A percentile compares a stretch with the other conserved stretches of the same genome.
These are phyloP conservation scores for Aaosphaeria arxii DNA, from an alignment of 2,329 filamentous ascomycete genomes.

Conservation along the genomic window DNA sequence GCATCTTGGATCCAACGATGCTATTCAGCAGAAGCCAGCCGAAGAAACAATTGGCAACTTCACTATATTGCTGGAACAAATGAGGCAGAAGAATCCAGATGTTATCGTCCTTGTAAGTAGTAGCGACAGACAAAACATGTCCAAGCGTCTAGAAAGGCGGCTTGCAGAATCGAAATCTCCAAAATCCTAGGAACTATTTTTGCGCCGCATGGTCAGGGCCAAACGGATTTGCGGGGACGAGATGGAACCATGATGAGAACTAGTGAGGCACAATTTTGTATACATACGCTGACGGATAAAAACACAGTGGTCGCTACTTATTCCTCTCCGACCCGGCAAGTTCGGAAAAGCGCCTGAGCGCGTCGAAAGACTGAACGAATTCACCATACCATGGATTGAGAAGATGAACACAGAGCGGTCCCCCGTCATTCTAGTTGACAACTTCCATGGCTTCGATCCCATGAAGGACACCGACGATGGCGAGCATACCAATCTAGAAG, in stretches of 20 bases:
- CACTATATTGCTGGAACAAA: conserved; percentile 39
- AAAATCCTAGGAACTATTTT: too few relatives aligned
- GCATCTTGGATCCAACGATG: conserved; percentile 47
- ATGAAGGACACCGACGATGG: conserved; percentile 29
- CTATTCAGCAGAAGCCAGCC: conserved; percentile 31
- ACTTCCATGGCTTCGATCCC: conserved; percentile 23
- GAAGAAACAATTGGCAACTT: conserved; percentile 37
- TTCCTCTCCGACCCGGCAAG: conserved; percentile 21
- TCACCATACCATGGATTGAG: conserved; percentile 13
- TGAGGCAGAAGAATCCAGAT: conserved; percentile 39
- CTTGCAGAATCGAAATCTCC: too few relatives aligned
- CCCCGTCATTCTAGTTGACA: conserved; percentile 29
- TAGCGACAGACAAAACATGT: background rate
- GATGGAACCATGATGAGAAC: too few relatives aligned
- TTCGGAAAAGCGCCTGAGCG: conserved; percentile 6
- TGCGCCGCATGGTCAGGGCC: too few relatives aligned
- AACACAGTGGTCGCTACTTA: conserved; percentile 14
- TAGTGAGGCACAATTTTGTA: too few relatives aligned
- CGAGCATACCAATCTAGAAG: conserved; percentile 30
- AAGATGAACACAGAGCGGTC: conserved; percentile 16
- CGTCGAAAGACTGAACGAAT: conserved; percentile 5
- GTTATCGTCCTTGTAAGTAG: conserved; percentile 39
- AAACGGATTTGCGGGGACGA: too few relatives aligned
- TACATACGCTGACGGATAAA: too few relatives aligned
- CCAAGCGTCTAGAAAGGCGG: too few relatives aligned